Percentiles rank a stretch among this genome's conserved stretches.
phyloP scores from a whole-genome alignment of 1,284 basidiomycete genomes.

The Phylloboletellus chloephorus region DNA sequence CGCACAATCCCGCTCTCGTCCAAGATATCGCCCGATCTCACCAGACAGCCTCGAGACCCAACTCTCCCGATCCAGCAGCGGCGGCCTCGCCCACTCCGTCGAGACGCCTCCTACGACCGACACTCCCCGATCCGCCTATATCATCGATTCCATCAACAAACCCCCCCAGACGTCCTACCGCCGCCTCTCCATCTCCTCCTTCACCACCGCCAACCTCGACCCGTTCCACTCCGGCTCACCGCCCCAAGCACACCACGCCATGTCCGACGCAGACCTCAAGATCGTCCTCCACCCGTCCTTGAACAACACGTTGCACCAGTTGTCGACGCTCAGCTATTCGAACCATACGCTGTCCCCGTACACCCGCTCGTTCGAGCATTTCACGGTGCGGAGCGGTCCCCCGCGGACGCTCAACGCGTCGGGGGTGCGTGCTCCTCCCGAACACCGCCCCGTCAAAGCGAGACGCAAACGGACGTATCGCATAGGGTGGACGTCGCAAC shows the following conservation, averaged over 20 bases:
- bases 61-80: conserved; percentile 36
- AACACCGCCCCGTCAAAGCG: conserved; percentile 59
- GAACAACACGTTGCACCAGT: conserved; percentile 75
- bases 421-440: conserved; percentile 30
- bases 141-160: conserved; percentile 25
- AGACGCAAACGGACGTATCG: conserved; percentile 71
- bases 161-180: conserved; percentile 29
- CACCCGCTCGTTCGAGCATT: conserved; percentile 82
- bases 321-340: conserved; percentile 78
- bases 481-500: conserved; percentile 42
- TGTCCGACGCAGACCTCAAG: conserved; percentile 41
- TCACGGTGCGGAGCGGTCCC: conserved; percentile 82
- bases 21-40: conserved; percentile 30
- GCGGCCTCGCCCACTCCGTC: conserved; percentile 27
- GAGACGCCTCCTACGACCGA: conserved; percentile 34
- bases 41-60: conserved; percentile 43
- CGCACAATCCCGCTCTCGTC: conserved; percentile 8
- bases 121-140: conserved; percentile 13
- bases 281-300: conserved; percentile 65
- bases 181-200: conserved; percentile 43
- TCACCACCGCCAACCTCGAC: conserved; percentile 24
- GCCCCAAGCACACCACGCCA: conserved; percentile 33
- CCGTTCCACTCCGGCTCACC: conserved; percentile 37
- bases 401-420: conserved; percentile 39
- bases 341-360: conserved; percentile 91